Conservation (phyloP, 2,329 filamentous ascomycete species). For the Podosphaera leucotricha region DNA sequence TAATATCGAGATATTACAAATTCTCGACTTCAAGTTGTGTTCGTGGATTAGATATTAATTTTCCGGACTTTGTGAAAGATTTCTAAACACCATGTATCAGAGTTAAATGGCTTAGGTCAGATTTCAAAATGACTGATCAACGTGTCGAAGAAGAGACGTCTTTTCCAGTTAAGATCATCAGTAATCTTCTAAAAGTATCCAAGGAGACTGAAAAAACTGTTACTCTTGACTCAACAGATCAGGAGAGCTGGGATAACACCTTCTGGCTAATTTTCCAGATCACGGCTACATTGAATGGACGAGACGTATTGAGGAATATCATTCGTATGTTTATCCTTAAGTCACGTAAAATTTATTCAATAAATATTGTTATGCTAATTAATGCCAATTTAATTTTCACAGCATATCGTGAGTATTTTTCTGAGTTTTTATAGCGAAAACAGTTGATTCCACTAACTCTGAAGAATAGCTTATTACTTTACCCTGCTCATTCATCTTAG, state of each 20-base stretch:
- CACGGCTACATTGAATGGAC: conserved; percentile 7
- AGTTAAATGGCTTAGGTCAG: background rate
- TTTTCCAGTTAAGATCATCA: background rate
- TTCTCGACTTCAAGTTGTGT: too few relatives aligned
- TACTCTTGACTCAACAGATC: background rate
- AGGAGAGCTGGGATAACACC: background rate
- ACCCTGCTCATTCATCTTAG: conserved; percentile 9
- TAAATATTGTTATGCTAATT: background rate
- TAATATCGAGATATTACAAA: too few relatives aligned
- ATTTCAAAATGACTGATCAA: background rate
- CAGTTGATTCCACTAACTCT: background rate
- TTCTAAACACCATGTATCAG: background rate
- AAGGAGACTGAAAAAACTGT: background rate
- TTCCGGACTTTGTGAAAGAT: background rate
- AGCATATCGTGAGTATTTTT: conserved; percentile 9
- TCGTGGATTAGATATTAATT: too few relatives aligned
- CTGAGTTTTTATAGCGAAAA: background rate
- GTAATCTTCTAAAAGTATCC: background rate
- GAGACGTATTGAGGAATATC: conserved; percentile 8
- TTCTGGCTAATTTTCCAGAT: conserved; percentile 7
- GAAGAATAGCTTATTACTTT: conserved; percentile 10
- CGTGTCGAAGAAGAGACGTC: background rate
- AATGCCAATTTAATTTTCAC: conserved; percentile 2
- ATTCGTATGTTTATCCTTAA: conserved; percentile 10
- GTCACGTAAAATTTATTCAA: background rate